These are phyloP conservation scores for Diophrys sp. DNA, from an alignment of 73 alveolate genomes.

Conservation along the genomic window DNA sequence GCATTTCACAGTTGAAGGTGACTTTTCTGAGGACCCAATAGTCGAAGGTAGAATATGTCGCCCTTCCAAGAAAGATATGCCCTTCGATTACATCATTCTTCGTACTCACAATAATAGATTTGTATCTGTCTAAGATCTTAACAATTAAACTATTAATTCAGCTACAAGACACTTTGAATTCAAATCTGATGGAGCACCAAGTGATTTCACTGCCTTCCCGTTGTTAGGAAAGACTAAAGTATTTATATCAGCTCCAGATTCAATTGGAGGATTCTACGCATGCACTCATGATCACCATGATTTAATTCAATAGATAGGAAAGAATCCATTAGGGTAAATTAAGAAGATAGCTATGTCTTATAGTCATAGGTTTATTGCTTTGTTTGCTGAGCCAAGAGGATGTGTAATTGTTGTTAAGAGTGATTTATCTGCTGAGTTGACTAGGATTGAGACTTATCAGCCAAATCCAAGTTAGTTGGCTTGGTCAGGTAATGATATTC, in stretches of 20 bases:
- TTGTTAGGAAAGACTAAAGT: not conserved
- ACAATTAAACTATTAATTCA: not conserved
- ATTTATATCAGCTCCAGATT: not conserved
- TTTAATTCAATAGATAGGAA: not conserved
- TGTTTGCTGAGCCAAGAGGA: not conserved
- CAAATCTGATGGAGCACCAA: not conserved
- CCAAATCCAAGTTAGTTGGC: not conserved
- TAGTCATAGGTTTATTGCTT: not conserved
- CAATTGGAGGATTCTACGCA: not conserved
- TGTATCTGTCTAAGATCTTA: not conserved
- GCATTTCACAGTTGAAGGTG: not conserved
- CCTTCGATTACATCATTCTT: not conserved
- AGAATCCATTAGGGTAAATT: not conserved
- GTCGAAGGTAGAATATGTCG: not conserved
- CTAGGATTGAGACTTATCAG: not conserved
- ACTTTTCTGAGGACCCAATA: not conserved
- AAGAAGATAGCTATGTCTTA: not conserved
- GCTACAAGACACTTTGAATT: not conserved
- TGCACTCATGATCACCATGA: not conserved
- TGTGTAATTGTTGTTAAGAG: not conserved
- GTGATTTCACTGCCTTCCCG: not conserved
- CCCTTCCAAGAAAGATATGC: not conserved
- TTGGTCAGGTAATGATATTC: not conserved
- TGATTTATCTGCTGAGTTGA: not conserved
- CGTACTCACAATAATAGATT: too few species aligned